Evolutionary conservation across 805 yeast genomes (phyloP).

Genomic region (Geotrichum ghanense): DNA sequence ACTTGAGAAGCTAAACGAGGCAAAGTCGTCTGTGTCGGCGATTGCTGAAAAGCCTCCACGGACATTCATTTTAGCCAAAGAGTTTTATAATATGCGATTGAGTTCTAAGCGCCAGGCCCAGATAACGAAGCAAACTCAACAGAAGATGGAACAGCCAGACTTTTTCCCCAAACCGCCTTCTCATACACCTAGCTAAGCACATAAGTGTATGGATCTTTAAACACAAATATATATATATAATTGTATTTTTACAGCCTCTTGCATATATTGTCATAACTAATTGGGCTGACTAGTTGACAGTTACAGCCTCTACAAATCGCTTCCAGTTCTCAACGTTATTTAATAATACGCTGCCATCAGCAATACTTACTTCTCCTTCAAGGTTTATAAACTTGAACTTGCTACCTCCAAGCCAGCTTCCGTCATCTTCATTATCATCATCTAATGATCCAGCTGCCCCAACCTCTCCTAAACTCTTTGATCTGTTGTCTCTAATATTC

Average conservation of each 20-base stretch:
- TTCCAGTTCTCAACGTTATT: slow-evolving; percentile 49
- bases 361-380: slow-evolving; percentile 52
- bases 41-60: slow-evolving; percentile 28
- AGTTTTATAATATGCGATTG: slow-evolving; percentile 32
- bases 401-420: slow-evolving; percentile 29
- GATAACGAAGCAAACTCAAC: slow-evolving; percentile 21
- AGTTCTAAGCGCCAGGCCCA: slow-evolving; percentile 20
- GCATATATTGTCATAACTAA: too few species aligned
- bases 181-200: slow-evolving; percentile 11
- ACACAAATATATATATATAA: too few species aligned
- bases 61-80: slow-evolving; percentile 30
- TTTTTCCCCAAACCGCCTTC: slow-evolving; percentile 28
- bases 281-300: slow-evolving; percentile 40
- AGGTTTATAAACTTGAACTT: slow-evolving; percentile 52
- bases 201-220: too few species aligned
- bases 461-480: slow-evolving; percentile 36
- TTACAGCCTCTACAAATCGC: slow-evolving; percentile 69
- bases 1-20: slow-evolving; percentile 13
- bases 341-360: slow-evolving; percentile 62
- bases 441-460: slow-evolving; percentile 22
- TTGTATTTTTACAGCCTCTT: too few species aligned
- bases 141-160: slow-evolving; percentile 22
- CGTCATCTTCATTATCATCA: slow-evolving; percentile 33
- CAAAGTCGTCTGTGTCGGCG: slow-evolving; percentile 9
- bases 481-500: slow-evolving; percentile 37